Conservation (phyloP, 176 grass and related monocot genomes). For the Bothriochloa decipiens region DNA sequence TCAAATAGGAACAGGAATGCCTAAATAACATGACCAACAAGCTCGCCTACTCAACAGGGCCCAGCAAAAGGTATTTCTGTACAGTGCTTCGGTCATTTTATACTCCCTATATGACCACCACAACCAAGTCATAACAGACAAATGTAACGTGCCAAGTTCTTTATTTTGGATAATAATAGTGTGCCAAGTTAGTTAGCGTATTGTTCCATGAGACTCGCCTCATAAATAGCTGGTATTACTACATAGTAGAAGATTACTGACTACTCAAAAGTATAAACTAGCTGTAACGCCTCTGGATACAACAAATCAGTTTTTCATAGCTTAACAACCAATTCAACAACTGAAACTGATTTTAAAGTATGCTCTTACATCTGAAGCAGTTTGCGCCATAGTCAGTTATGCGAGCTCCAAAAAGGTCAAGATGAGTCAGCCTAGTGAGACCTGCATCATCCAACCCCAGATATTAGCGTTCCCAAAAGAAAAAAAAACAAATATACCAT, state of each 20-base stretch:
- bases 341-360: background rate
- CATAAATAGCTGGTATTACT: background rate
- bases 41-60: background rate
- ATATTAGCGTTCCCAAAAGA: background rate
- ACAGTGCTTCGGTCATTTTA: background rate
- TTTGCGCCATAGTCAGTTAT: slow-evolving; percentile 83
- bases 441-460: slow-evolving; percentile 50
- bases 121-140: background rate
- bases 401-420: slow-evolving; percentile 94
- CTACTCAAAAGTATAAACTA: background rate
- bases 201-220: background rate
- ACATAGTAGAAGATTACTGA: background rate
- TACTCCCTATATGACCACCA: background rate
- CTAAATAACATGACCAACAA: background rate
- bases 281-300: background rate
- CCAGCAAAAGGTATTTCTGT: background rate
- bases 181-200: background rate
- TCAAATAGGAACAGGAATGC: background rate
- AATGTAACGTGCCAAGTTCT: background rate
- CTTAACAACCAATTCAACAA: background rate
- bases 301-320: background rate
- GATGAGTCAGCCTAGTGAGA: slow-evolving; percentile 86
- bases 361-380: slow-evolving; percentile 80
- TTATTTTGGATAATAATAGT: background rate
- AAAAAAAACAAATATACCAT: background rate